A percentile compares a stretch with the other conserved stretches of the same genome.
These are phyloP conservation scores for Arabidopsis hybrid DNA, from an alignment of 441 rosid genomes.

Conservation along the genomic window DNA sequence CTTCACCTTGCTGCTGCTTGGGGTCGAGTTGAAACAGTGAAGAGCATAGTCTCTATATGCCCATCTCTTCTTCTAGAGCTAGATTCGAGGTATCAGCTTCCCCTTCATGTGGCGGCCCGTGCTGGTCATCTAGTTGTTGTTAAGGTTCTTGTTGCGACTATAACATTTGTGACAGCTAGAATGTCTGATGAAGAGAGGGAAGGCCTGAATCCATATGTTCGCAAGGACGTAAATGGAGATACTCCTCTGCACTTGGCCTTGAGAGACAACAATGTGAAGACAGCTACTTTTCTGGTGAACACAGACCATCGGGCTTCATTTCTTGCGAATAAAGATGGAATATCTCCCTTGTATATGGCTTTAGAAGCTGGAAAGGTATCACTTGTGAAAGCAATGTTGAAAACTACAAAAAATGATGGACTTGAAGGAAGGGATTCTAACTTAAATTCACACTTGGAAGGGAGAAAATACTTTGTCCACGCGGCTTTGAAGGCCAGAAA, in stretches of 20 bases:
- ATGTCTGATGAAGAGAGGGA: neutral
- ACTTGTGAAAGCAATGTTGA: slow-evolving; percentile 28
- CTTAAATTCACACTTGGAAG: neutral
- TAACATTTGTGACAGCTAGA: neutral
- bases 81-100: slow-evolving; percentile 3
- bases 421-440: too few relatives aligned
- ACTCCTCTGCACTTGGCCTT: slow-evolving; percentile 35
- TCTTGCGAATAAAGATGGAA: neutral
- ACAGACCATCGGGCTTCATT: neutral
- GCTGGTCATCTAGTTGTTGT: neutral
- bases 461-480: slow-evolving; percentile 4
- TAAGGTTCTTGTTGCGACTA: neutral
- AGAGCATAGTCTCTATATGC: slow-evolving; percentile 3
- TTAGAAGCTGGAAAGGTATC: slow-evolving; percentile 1
- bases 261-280: neutral
- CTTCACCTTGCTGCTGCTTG: slow-evolving; percentile 19
- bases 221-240: neutral
- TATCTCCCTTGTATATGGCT: slow-evolving; percentile 20
- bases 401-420: neutral
- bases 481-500: neutral
- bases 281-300: neutral
- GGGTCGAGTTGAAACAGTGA: slow-evolving; percentile 17
- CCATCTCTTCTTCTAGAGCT: neutral
- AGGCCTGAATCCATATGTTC: neutral
- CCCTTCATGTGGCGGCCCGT: slow-evolving; percentile 1